phyloP scores from a whole-genome alignment of 2,329 filamentous ascomycete genomes.

The Xylaria sp. region DNA sequence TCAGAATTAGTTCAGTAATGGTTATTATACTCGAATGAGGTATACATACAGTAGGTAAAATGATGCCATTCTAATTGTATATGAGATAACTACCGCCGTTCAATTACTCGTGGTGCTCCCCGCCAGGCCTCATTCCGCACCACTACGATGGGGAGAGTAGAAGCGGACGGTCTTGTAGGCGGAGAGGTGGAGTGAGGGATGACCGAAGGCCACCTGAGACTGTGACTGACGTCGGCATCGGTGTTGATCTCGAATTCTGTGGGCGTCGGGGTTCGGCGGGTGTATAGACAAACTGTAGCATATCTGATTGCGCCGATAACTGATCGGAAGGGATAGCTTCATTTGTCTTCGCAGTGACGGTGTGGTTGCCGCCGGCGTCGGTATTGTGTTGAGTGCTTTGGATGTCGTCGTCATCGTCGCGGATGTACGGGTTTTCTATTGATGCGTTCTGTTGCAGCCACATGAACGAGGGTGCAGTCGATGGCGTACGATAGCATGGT shows the following conservation, averaged over 20 bases:
- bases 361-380: not conserved
- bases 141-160: not conserved
- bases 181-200: not conserved
- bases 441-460: not conserved
- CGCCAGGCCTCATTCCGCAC: not conserved
- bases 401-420: not conserved
- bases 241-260: not conserved
- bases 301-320: not conserved
- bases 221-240: not conserved
- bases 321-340: not conserved
- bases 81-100: too few relatives aligned
- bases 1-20: too few relatives aligned
- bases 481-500: not conserved
- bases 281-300: not conserved
- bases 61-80: too few relatives aligned
- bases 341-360: not conserved
- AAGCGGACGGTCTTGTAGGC: slow-evolving; percentile 1
- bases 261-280: not conserved
- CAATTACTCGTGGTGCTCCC: not conserved
- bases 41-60: too few relatives aligned
- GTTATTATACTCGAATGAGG: too few relatives aligned
- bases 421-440: not conserved
- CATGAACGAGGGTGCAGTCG: not conserved
- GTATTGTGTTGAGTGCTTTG: not conserved
- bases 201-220: not conserved